Percentiles rank a stretch among this genome's conserved stretches.
Evolutionary conservation across 1,284 basidiomycete species (phyloP).

Genomic region (Porogramme epimiltina): DNA sequence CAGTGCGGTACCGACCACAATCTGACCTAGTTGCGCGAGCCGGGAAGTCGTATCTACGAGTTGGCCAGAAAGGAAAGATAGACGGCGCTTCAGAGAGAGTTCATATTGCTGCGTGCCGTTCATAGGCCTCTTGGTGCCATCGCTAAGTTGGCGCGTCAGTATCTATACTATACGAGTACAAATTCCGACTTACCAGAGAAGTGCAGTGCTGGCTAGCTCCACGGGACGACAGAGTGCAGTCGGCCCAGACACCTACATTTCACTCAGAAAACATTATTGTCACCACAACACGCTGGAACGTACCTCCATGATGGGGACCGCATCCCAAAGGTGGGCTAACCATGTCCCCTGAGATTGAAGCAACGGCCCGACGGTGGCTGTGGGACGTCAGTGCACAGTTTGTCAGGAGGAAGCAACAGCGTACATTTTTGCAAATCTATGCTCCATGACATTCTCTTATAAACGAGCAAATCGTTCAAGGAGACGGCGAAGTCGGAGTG

Average conservation of each 20-base stretch:
- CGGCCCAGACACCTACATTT: slow-evolving; percentile 24
- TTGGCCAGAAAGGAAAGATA: slow-evolving; percentile 7
- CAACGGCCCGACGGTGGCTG: slow-evolving; percentile 37
- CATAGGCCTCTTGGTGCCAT: slow-evolving; percentile 24
- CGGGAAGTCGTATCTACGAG: slow-evolving; percentile 9
- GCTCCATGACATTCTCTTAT: slow-evolving; percentile 59
- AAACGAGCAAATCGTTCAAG: slow-evolving; percentile 47
- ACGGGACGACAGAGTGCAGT: slow-evolving; percentile 30
- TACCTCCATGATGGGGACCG: slow-evolving; percentile 16
- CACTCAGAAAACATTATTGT: not conserved
- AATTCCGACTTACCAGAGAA: slow-evolving; percentile 26
- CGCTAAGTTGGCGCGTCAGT: slow-evolving; percentile 20
- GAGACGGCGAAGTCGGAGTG: slow-evolving; percentile 4
- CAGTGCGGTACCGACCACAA: slow-evolving; percentile 16
- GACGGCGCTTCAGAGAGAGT: slow-evolving; percentile 22
- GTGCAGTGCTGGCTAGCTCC: slow-evolving; percentile 25
- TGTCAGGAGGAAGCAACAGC: slow-evolving; percentile 16
- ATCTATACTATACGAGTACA: not conserved
- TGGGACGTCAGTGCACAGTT: not conserved
- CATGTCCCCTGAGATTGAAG: slow-evolving; percentile 44
- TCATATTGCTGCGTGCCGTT: slow-evolving; percentile 22
- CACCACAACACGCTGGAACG: not conserved
- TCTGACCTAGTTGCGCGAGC: slow-evolving; percentile 8
- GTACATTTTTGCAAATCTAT: slow-evolving; percentile 39
- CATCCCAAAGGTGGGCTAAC: slow-evolving; percentile 52